A percentile compares a stretch with the other conserved stretches of the same genome.
phyloP scores from a whole-genome alignment of 192 early-diverging fungal species.

The Coemansia sp. region DNA sequence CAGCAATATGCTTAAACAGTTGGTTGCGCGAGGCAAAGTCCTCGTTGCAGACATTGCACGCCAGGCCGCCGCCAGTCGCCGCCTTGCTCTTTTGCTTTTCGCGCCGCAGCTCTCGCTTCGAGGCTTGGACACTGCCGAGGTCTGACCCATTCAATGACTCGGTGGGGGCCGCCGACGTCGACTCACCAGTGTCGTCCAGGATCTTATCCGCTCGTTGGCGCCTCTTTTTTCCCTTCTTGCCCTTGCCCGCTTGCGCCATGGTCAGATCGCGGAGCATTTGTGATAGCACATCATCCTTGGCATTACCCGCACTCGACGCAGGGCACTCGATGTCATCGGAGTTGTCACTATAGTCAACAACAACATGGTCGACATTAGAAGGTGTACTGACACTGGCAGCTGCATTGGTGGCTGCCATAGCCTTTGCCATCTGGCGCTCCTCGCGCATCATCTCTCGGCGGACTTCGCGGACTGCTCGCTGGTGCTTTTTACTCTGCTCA shows the following conservation, averaged over 20 bases:
- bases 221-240: conserved; percentile 51
- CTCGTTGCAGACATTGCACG: conserved; percentile 79
- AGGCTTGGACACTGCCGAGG: conserved; percentile 33
- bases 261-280: conserved; percentile 53
- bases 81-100: conserved; percentile 64
- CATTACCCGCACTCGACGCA: neutral
- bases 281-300: conserved; percentile 27
- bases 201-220: conserved; percentile 25
- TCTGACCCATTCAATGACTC: conserved; percentile 28
- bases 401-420: conserved; percentile 18
- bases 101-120: conserved; percentile 59
- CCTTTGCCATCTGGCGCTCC: conserved; percentile 55
- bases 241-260: conserved; percentile 32
- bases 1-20: conserved; percentile 87
- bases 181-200: conserved; percentile 23
- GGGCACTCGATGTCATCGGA: conserved; percentile 13
- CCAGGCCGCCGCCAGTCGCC: conserved; percentile 36
- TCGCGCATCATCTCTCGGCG: conserved; percentile 75
- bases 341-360: neutral
- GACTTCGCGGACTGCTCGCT: conserved; percentile 75
- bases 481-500: conserved; percentile 84
- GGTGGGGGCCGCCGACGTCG: conserved; percentile 14
- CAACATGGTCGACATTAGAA: neutral
- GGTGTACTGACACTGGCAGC: neutral
- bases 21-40: conserved; percentile 80